phyloP scores from a whole-genome alignment of 2,329 filamentous ascomycete species.

The Stemphylium beticola region DNA sequence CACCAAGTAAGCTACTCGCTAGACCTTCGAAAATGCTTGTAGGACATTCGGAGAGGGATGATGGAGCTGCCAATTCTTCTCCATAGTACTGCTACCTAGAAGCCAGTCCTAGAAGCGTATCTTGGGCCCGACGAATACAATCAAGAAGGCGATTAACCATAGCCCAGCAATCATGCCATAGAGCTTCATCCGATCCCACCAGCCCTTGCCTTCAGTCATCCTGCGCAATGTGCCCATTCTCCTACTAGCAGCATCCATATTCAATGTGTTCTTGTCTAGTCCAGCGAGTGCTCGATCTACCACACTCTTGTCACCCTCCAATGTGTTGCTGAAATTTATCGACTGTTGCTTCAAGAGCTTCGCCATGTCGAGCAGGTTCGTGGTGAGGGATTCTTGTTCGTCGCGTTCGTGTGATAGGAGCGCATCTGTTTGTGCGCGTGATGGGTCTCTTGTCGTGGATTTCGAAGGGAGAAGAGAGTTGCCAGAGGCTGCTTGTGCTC shows the following conservation, averaged over 20 bases:
- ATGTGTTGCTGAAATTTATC: slow-evolving; percentile 70
- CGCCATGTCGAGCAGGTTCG: slow-evolving; percentile 82
- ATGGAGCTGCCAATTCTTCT: background rate
- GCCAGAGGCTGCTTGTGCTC: slow-evolving; percentile 35
- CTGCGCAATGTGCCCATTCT: slow-evolving; percentile 77
- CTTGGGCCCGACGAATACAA: slow-evolving; percentile 89
- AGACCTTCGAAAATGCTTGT: background rate
- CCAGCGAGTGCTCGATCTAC: slow-evolving; percentile 74
- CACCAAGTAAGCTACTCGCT: background rate
- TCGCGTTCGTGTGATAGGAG: slow-evolving; percentile 76
- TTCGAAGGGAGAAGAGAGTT: slow-evolving; percentile 52
- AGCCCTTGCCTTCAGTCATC: slow-evolving; percentile 88
- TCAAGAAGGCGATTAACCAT: slow-evolving; percentile 75
- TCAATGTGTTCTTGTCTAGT: slow-evolving; percentile 75
- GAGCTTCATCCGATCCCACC: slow-evolving; percentile 82
- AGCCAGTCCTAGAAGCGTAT: slow-evolving; percentile 69
- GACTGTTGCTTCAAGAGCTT: slow-evolving; percentile 77
- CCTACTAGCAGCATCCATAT: slow-evolving; percentile 76
- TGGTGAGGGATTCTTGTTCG: slow-evolving; percentile 83
- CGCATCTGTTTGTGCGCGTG: slow-evolving; percentile 60
- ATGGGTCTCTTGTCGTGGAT: slow-evolving; percentile 33
- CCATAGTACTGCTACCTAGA: background rate
- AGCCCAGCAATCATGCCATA: slow-evolving; percentile 84
- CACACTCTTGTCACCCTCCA: slow-evolving; percentile 77
- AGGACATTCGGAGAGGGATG: background rate